Evolutionary conservation across 306 rosid genomes (phyloP), one percentile per base, ranked within the genome.

Genomic region (Glycine latifolia): DNA sequence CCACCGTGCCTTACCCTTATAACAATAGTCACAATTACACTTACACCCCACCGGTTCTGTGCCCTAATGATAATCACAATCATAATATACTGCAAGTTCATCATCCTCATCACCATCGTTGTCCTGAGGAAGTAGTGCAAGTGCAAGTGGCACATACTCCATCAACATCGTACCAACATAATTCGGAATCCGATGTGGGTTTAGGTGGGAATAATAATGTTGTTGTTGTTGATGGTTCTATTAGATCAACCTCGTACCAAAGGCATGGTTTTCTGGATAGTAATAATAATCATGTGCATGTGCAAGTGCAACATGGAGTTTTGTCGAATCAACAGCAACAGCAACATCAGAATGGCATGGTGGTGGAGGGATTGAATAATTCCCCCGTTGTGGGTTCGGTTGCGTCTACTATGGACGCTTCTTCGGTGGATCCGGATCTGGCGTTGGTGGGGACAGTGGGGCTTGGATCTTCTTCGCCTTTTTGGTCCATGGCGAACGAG

Each of bases 401-500:
- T 14, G 87, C 79, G 61, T 63, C 79, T 41, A 47, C 85, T 0
- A 46, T 39, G 3, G 87, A 56, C 1, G 82, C 88, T 60, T 63
- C 88, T 60, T 63, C 86, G n/a, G 67, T 17, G 70, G 86, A 56
- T 79, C 87, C 83, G 37, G 84, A 84, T 65, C 74, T 86, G 66
- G 15, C 81, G 15, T 26, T 75, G n/a, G 37, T 79, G 62, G 87
- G 74, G 14, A 20, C 74, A 4, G 59, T 63, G 69, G 86, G 87
- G n/a, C 78, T 89, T 5, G 89, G 87, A 74, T 89, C 97, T 39
- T 88, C 97, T 39, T 88, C 97, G 1, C 67, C 89, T 44, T 41
- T 85, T 81, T 95, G 99, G 99, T 87, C 91, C 0, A 56, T 89
- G 80, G 67, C 84, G 1, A 87, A 44, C 61, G 95, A 89, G 39